These are phyloP conservation scores for Hemisphaericaspora xylofermentans DNA, from an alignment of 1,139 yeast species.

Conservation along the genomic window DNA sequence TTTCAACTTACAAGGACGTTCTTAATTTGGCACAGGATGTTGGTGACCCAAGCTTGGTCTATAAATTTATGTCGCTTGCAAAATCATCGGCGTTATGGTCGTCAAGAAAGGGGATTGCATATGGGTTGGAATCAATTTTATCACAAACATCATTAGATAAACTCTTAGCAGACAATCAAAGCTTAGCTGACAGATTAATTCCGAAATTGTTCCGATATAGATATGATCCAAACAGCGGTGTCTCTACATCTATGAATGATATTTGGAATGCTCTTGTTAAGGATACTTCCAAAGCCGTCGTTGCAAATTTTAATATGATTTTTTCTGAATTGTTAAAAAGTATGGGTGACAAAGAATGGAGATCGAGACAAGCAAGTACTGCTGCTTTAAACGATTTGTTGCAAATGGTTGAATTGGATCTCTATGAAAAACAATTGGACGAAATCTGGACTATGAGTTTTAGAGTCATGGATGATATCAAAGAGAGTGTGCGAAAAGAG, in stretches of 20 bases:
- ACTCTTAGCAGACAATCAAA: constrained; percentile 53
- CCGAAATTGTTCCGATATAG: constrained; percentile 83
- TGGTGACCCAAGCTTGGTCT: constrained; percentile 92
- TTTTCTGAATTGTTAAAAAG: constrained; percentile 63
- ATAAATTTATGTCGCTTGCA: constrained; percentile 91
- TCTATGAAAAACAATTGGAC: constrained; percentile 55
- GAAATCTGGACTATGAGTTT: constrained; percentile 87
- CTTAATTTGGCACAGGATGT: constrained; percentile 86
- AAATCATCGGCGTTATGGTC: constrained; percentile 89
- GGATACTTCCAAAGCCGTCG: constrained; percentile 58
- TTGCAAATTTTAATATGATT: constrained; percentile 56
- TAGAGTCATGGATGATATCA: constrained; percentile 89
- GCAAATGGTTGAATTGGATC: constrained; percentile 55
- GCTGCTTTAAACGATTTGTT: constrained; percentile 71
- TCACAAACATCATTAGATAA: constrained; percentile 75
- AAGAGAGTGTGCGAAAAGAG: constrained; percentile 86
- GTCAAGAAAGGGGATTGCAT: constrained; percentile 90
- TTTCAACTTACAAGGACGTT: constrained; percentile 86
- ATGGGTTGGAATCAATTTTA: constrained; percentile 83
- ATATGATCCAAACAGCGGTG: constrained; percentile 79
- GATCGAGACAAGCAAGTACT: constrained; percentile 88
- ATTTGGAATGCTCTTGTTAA: constrained; percentile 78
- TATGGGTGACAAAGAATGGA: constrained; percentile 87
- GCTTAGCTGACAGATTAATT: constrained; percentile 59
- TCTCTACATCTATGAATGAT: constrained; percentile 79